A percentile compares a stretch with the other conserved stretches of the same genome.
phyloP scores from a whole-genome alignment of 1,284 basidiomycete genomes.

The Apiotrichum laibachii region DNA sequence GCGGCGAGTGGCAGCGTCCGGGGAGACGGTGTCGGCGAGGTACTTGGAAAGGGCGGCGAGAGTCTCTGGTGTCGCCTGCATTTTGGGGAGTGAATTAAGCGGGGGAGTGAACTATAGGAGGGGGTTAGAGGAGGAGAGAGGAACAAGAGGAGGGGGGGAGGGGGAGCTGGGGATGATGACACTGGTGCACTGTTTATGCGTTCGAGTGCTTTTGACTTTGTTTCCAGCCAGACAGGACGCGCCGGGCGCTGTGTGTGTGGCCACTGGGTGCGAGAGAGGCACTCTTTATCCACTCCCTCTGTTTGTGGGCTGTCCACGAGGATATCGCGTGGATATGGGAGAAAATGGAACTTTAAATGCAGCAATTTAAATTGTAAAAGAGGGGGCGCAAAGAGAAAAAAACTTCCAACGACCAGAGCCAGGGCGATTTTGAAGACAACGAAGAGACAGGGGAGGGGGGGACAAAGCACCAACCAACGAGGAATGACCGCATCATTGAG shows the following conservation, averaged over 20 bases:
- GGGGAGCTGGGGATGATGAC: background rate
- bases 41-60: conserved; percentile 41
- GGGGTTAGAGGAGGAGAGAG: background rate
- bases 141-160: background rate
- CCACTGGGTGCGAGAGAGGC: background rate
- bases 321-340: no score
- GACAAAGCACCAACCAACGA: no score
- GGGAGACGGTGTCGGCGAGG: conserved; percentile 56
- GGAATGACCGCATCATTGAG: no score
- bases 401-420: background rate
- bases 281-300: no score
- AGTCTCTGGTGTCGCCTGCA: conserved; percentile 44
- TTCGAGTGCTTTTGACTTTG: background rate
- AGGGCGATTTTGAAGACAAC: no score
- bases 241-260: background rate
- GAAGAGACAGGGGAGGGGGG: no score
- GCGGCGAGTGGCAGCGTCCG: conserved; percentile 69
- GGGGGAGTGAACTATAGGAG: background rate
- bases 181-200: background rate
- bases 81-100: conserved; percentile 19
- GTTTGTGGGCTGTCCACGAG: no score
- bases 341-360: no score
- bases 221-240: background rate
- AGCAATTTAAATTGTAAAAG: no score
- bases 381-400: background rate